phyloP scores from a whole-genome alignment of 2,329 filamentous ascomycete species.

The Aureobasidium subglaciale region DNA sequence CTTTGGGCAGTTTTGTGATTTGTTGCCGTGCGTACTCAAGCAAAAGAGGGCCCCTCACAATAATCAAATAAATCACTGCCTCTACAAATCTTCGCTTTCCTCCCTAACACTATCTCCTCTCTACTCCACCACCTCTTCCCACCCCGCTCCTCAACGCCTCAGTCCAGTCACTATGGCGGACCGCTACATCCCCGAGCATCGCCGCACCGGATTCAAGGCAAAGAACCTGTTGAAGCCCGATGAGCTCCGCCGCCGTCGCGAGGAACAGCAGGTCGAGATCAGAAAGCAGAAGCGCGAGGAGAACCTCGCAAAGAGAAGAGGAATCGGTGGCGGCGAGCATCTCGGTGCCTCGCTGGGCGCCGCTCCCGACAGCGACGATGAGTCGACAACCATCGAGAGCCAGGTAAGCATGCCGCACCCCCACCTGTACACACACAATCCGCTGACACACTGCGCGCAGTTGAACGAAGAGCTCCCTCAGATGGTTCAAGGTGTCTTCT shows the following conservation, averaged over 20 bases:
- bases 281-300: slow-evolving; percentile 98
- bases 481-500: slow-evolving; percentile 98
- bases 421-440: no score
- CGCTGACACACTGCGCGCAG: slow-evolving; percentile 41
- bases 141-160: not conserved
- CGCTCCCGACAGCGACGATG: slow-evolving; percentile 94
- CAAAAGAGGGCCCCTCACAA: slow-evolving; percentile 14
- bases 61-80: slow-evolving; percentile 11
- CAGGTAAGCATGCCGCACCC: slow-evolving; percentile 59
- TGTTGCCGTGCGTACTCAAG: slow-evolving; percentile 3
- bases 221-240: slow-evolving; percentile 99
- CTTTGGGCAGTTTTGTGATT: slow-evolving; percentile 7
- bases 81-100: slow-evolving; percentile 2
- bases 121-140: not conserved
- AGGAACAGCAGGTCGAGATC: slow-evolving; percentile 99
- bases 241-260: slow-evolving; percentile 93
- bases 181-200: slow-evolving; percentile 98
- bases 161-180: slow-evolving; percentile 68
- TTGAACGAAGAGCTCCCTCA: slow-evolving; percentile 95
- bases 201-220: slow-evolving; percentile 98
- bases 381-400: slow-evolving; percentile 86
- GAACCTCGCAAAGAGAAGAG: slow-evolving; percentile 95
- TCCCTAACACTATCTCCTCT: not conserved
- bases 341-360: slow-evolving; percentile 78
- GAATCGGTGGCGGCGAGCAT: slow-evolving; percentile 69